Percentiles rank a stretch among this genome's conserved stretches.
These are phyloP conservation scores for Candida nemodendra DNA, from an alignment of 805 yeast species.

Conservation along the genomic window DNA sequence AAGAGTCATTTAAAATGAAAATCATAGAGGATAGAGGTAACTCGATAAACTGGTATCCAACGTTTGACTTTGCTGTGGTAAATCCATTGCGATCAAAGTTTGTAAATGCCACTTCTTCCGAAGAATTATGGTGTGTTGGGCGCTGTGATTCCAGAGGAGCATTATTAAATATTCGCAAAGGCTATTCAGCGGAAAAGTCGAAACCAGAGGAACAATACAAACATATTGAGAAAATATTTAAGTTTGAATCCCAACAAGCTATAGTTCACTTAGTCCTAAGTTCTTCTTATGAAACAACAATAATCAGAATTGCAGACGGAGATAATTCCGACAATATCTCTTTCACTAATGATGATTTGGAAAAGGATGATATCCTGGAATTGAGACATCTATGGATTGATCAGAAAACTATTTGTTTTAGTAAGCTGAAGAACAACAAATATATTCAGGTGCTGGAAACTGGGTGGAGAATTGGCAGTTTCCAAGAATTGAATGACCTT, in stretches of 20 bases:
- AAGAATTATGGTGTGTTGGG: constrained; percentile 33
- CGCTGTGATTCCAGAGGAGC: constrained; percentile 25
- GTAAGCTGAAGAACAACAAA: constrained; percentile 3
- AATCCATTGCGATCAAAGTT: constrained; percentile 14
- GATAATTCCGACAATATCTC: neutral
- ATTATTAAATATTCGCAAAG: constrained; percentile 25
- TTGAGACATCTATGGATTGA: constrained; percentile 10
- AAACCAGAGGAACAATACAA: constrained; percentile 13
- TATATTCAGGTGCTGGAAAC: constrained; percentile 22
- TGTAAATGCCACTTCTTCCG: constrained; percentile 19
- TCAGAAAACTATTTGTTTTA: constrained; percentile 17
- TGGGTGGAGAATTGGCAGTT: constrained; percentile 25
- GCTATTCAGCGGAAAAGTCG: constrained; percentile 24
- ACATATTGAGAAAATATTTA: constrained; percentile 15
- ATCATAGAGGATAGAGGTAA: constrained; percentile 21
- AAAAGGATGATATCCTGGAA: constrained; percentile 8
- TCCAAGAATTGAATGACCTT: constrained; percentile 7
- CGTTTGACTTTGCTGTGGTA: constrained; percentile 25
- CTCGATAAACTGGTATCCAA: constrained; percentile 26
- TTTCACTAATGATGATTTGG: constrained; percentile 10
- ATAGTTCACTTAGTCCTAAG: constrained; percentile 15
- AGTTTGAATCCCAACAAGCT: constrained; percentile 8
- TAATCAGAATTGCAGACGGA: constrained; percentile 8
- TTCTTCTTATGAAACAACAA: constrained; percentile 11
- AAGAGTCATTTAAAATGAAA: constrained; percentile 17